phyloP scores from a whole-genome alignment of 2,329 filamentous ascomycete genomes.

The Sporothrix luriei region DNA sequence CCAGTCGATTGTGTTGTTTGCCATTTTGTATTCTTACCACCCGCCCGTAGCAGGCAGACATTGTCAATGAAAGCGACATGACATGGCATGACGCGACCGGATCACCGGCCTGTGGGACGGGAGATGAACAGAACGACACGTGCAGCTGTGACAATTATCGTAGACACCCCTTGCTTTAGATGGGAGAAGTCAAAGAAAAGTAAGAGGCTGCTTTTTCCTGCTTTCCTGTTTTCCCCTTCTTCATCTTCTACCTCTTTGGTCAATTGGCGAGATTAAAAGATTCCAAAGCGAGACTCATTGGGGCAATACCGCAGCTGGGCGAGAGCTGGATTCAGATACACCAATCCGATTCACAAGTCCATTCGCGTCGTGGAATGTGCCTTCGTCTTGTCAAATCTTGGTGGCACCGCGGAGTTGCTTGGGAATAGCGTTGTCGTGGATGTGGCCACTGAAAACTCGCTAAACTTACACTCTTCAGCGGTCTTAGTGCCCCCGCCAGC shows the following conservation, averaged over 20 bases:
- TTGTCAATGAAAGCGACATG: background rate
- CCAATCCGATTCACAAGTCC: background rate
- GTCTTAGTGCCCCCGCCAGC: background rate
- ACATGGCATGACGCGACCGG: background rate
- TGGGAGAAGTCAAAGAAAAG: background rate
- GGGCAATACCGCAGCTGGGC: no score
- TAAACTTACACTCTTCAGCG: background rate
- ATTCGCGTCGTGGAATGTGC: slow-evolving; percentile 3
- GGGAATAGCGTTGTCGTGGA: background rate
- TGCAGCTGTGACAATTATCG: background rate
- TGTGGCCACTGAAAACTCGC: background rate
- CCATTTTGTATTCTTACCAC: no score
- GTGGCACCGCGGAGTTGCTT: background rate
- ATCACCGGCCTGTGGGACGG: background rate
- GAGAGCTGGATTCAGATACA: background rate
- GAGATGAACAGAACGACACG: slow-evolving; percentile 1
- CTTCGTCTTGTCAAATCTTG: background rate
- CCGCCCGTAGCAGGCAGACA: no score
- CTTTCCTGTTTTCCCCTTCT: no score
- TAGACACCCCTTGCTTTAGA: background rate
- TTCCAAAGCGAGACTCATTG: no score
- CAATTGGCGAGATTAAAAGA: no score
- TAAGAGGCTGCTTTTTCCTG: background rate
- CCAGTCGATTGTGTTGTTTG: no score
- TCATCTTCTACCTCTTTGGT: no score